phyloP scores from a whole-genome alignment of 768 basidiomycete genomes.

The Asterophora parasitica region DNA sequence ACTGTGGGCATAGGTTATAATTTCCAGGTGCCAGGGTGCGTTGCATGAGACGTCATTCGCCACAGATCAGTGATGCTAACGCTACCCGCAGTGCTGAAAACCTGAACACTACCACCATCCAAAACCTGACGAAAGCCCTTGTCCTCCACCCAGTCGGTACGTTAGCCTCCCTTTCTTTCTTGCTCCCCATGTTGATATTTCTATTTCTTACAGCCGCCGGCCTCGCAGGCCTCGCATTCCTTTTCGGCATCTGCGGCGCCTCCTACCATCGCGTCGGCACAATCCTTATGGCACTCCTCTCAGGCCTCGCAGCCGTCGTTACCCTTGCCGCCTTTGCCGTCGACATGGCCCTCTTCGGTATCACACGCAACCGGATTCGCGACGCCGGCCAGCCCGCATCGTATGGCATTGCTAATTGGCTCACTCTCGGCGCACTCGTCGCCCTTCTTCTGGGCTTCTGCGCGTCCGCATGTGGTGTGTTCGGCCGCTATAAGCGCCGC shows the following conservation, averaged over 20 bases:
- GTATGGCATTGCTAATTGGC: slow-evolving; percentile 81
- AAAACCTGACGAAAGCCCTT: slow-evolving; percentile 67
- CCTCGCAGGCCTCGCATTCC: slow-evolving; percentile 55
- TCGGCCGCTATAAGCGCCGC: slow-evolving; percentile 55
- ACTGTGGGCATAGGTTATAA: slow-evolving; percentile 53
- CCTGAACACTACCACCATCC: slow-evolving; percentile 49
- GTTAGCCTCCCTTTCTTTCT: slow-evolving; percentile 16
- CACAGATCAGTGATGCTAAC: not conserved
- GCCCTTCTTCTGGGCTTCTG: slow-evolving; percentile 66
- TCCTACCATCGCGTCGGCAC: slow-evolving; percentile 67
- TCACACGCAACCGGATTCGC: slow-evolving; percentile 56
- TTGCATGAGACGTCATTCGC: not conserved
- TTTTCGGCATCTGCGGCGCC: slow-evolving; percentile 66
- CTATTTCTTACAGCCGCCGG: slow-evolving; percentile 44
- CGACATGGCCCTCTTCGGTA: slow-evolving; percentile 78
- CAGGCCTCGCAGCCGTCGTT: slow-evolving; percentile 60
- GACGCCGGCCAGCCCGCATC: slow-evolving; percentile 42
- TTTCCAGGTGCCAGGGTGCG: slow-evolving; percentile 22
- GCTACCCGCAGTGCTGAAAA: slow-evolving; percentile 8
- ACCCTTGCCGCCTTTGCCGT: slow-evolving; percentile 69
- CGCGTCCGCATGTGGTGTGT: slow-evolving; percentile 58
- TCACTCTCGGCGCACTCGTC: slow-evolving; percentile 69
- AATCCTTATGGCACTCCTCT: slow-evolving; percentile 68
- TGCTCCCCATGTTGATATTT: not conserved
- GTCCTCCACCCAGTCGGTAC: slow-evolving; percentile 79